Evolutionary conservation across 225 moss, liverwort and hornwort genomes (phyloP).

Genomic region (Sphagnum contortum): DNA sequence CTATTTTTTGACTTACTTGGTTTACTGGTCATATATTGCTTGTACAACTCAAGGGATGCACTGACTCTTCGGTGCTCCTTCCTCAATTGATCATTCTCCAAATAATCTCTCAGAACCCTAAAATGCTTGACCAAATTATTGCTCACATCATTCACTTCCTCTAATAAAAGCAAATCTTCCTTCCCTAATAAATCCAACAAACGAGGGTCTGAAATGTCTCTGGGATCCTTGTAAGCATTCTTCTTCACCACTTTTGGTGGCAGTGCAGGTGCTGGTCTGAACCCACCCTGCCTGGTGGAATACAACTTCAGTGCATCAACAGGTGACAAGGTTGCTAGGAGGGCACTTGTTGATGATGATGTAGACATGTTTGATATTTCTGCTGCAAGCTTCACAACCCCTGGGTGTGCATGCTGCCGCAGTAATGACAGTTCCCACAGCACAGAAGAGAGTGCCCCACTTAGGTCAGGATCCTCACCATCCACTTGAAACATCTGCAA

Average conservation of each 20-base stretch:
- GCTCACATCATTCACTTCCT: conserved; percentile 9
- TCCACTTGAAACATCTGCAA: conserved; percentile 39
- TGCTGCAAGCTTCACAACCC: conserved; percentile 40
- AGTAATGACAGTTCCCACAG: conserved; percentile 64
- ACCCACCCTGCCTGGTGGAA: conserved; percentile 24
- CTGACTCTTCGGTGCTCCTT: conserved; percentile 17
- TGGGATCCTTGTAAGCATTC: conserved; percentile 16
- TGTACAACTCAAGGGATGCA: conserved; percentile 21
- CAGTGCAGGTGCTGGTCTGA: conserved; percentile 23
- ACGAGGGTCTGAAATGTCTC: conserved; percentile 11
- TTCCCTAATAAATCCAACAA: conserved; percentile 15
- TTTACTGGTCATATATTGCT: conserved; percentile 21
- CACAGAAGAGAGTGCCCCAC: conserved; percentile 57
- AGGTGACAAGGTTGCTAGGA: conserved; percentile 40
- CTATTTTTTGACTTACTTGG: conserved; percentile 5
- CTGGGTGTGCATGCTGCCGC: conserved; percentile 40
- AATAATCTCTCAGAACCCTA: conserved; percentile 14
- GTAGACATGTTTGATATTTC: conserved; percentile 38
- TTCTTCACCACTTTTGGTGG: conserved; percentile 18
- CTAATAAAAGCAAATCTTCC: conserved; percentile 8
- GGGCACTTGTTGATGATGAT: conserved; percentile 27
- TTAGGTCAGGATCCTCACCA: conserved; percentile 65
- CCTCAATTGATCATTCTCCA: conserved; percentile 26
- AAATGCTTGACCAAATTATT: conserved; percentile 21
- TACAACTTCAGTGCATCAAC: conserved; percentile 34